Evolutionary conservation across 75 land plant species (phyloP).

Genomic region (Adiantum capillusveneris): DNA sequence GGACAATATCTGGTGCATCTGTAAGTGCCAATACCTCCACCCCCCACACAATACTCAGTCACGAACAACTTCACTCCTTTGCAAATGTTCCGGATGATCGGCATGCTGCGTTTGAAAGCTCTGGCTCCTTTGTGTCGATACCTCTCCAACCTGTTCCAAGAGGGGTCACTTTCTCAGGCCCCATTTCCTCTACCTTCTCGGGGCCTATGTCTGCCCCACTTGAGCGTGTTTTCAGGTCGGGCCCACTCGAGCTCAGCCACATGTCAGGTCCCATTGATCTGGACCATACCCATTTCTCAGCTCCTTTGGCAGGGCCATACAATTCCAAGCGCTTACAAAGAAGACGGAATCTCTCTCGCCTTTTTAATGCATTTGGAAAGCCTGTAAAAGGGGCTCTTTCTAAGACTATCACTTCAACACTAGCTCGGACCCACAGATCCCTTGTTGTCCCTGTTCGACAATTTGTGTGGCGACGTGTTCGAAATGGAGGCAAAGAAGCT

Average conservation of each 20-base stretch:
- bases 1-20: conserved; percentile 88
- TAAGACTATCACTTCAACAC: conserved; percentile 32
- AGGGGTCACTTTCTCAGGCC: conserved; percentile 21
- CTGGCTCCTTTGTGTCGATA: conserved; percentile 57
- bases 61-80: conserved; percentile 33
- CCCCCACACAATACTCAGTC: conserved; percentile 41
- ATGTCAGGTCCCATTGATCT: conserved; percentile 72
- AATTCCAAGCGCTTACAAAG: conserved; percentile 6
- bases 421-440: conserved; percentile 27
- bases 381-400: conserved; percentile 47
- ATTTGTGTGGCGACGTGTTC: conserved; percentile 20
- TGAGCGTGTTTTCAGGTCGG: conserved; percentile 51
- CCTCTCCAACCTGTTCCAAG: conserved; percentile 82
- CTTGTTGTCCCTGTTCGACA: conserved; percentile 22
- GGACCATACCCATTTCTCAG: conserved; percentile 62
- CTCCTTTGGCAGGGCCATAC: conserved; percentile 40
- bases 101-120: conserved; percentile 69
- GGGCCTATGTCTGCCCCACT: conserved; percentile 34
- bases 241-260: conserved; percentile 62
- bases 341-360: conserved; percentile 26
- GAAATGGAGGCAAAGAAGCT: background rate
- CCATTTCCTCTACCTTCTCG: conserved; percentile 24
- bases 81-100: conserved; percentile 45
- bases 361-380: conserved; percentile 49
- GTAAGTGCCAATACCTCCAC: conserved; percentile 81